A percentile compares a stretch with the other conserved stretches of the same genome.
Conservation (phyloP, 2,329 filamentous ascomycete genomes). For the Calonectria pseudoreteaudii region DNA sequence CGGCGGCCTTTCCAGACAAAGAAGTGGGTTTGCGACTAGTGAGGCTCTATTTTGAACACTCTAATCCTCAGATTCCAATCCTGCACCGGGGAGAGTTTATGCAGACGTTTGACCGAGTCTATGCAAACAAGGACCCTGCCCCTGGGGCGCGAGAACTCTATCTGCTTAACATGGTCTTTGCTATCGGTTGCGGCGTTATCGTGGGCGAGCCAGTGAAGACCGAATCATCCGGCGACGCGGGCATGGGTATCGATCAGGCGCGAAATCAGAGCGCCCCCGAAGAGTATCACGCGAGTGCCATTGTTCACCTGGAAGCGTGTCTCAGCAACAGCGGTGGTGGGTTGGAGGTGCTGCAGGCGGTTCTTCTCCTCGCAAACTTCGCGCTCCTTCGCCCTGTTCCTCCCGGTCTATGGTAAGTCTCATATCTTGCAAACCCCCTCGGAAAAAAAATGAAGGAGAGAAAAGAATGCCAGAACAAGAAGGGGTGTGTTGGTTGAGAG, state of each 20-base stretch:
- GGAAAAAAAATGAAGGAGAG: neutral
- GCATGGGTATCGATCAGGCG: constrained; percentile 45
- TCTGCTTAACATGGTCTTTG: constrained; percentile 96
- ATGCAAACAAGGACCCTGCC: constrained; percentile 73
- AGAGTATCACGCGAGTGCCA: constrained; percentile 95
- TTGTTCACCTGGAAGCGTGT: constrained; percentile 90
- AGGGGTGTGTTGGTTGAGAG: constrained; percentile 9
- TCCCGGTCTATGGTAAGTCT: constrained; percentile 82
- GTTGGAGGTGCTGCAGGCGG: constrained; percentile 92
- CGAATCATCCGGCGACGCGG: constrained; percentile 51
- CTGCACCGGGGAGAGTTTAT: constrained; percentile 91
- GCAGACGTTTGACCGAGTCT: constrained; percentile 86
- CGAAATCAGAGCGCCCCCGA: constrained; percentile 78
- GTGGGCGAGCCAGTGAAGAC: constrained; percentile 73
- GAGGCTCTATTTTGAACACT: constrained; percentile 92
- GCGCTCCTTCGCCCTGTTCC: constrained; percentile 91
- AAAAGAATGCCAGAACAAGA: neutral
- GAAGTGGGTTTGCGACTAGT: constrained; percentile 80
- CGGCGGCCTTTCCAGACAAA: constrained; percentile 84
- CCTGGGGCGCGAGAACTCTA: constrained; percentile 87
- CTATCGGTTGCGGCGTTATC: constrained; percentile 94
- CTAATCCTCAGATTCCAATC: constrained; percentile 95
- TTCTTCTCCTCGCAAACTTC: constrained; percentile 90
- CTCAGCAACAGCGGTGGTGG: constrained; percentile 88
- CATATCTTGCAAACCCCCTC: neutral